A percentile compares a stretch with the other conserved stretches of the same genome.
Evolutionary conservation across 2,329 filamentous ascomycete genomes (phyloP).

Genomic region (Huntiella abstrusa): DNA sequence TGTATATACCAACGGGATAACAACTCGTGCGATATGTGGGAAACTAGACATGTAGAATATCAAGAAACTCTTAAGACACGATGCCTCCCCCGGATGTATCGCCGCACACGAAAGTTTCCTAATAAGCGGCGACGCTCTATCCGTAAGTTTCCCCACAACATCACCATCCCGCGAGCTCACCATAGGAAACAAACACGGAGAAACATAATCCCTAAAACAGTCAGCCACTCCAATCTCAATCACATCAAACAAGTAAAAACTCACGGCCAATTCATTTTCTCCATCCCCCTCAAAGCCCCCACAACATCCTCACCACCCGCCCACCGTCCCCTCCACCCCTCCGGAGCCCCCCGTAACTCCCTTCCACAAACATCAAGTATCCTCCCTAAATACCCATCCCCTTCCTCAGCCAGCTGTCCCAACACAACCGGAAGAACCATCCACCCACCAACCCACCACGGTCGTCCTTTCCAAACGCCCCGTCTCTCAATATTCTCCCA

Average conservation of each 20-base stretch:
- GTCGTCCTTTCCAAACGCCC: conserved; percentile 39
- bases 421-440: conserved; percentile 58
- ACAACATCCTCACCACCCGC: conserved; percentile 51
- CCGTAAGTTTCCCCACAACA: conserved; percentile 46
- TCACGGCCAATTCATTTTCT: conserved; percentile 65
- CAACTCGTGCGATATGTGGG: conserved; percentile 57
- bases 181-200: background rate
- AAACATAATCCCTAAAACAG: background rate
- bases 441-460: conserved; percentile 77
- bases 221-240: too few species aligned
- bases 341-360: too few species aligned
- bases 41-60: conserved; percentile 76
- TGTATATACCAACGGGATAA: conserved; percentile 54
- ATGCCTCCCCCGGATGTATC: conserved; percentile 73
- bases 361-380: conserved; percentile 18
- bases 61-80: conserved; percentile 70
- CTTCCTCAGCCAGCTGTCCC: conserved; percentile 58
- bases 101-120: conserved; percentile 72
- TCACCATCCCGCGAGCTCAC: background rate
- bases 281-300: conserved; percentile 65
- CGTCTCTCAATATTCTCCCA: conserved; percentile 28
- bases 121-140: conserved; percentile 72
- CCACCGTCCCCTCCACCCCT: conserved; percentile 29
- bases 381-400: conserved; percentile 59
- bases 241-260: too few species aligned